Base-by-base conservation (phyloP, 2,329 filamentous ascomycete genomes). In the Parascedosporium putredinis region DNA sequence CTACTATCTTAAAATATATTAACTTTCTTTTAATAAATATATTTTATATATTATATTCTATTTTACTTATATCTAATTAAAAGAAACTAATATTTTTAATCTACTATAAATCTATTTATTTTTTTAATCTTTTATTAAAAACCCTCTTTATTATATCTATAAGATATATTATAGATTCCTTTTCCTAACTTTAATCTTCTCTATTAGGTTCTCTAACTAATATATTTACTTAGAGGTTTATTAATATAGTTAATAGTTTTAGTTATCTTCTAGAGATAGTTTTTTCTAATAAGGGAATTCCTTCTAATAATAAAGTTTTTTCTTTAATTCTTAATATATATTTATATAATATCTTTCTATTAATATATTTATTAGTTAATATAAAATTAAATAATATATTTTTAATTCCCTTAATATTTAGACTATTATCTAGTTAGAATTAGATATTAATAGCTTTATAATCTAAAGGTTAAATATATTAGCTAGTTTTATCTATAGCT, bases 1-100 rank as follows among this genome's bases (percentile, higher is more conserved):
- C 36, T 31, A 31, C 47, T 49, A 38, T 50, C 44, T 52, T 33
- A 49, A 53, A 51, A 38, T 51, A 36, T 46, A 46, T 47, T n/a
- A 29, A 42, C 20, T 44, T 10, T 52, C 29, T 48, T 16, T 53
- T 48, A 50, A 49, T 45, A 50, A 42, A 44, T n/a, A 45, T 23
- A 51, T 16, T 16, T 38, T 38, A 38, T 5, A 9, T 38, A 10
- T 16, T 38, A 38, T 38, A 10, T n/a, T 38, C n/a, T 16, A 9
- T 38, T 38, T 38, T 38, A 9, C 16, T 16, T 8, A 16, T 38
- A 38, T 38, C 34, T 38, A 38, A 38, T 16, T 38, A 38, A 10
- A 38, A 38, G 34, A 38, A 38, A 38, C 34, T 38, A 38, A 38
- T 38, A 8, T 8, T 8, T 16, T 38, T 38, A 38, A 47, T 44